Evolutionary conservation across 306 rosid species (phyloP).

Genomic region (Cucumis hystrix): DNA sequence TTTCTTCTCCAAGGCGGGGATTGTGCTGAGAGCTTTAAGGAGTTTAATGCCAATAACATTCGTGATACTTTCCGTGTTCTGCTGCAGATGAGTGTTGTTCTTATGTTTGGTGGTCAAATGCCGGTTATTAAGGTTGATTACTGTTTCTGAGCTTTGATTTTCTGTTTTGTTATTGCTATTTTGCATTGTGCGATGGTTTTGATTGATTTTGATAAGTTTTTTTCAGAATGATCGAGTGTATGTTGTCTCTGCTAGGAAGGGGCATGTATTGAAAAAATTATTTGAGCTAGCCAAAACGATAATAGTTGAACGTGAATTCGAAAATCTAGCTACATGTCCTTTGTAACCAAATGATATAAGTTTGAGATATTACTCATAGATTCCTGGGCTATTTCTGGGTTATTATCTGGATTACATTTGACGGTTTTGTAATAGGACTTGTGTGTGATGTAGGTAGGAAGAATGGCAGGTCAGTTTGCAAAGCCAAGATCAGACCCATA

Average conservation of each 20-base stretch:
- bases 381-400: not conserved
- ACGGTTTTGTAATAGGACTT: not conserved
- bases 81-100: conserved; percentile 30
- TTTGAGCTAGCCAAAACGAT: too few species aligned
- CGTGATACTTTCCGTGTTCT: conserved; percentile 31
- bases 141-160: not conserved
- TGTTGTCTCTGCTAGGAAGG: not conserved
- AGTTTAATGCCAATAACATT: conserved; percentile 29
- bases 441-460: conserved; percentile 20
- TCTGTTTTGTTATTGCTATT: not conserved
- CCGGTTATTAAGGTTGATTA: conserved; percentile 24
- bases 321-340: too few species aligned
- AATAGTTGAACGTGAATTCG: too few species aligned
- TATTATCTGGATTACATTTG: not conserved
- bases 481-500: conserved; percentile 29
- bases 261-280: not conserved
- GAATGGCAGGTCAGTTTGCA: conserved; percentile 42
- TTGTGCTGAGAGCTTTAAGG: conserved; percentile 37
- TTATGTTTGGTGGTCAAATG: conserved; percentile 35
- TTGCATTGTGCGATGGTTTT: not conserved
- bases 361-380: too few species aligned
- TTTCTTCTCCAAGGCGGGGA: conserved; percentile 37
- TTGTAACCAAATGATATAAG: too few species aligned
- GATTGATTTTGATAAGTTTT: not conserved
- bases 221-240: not conserved